Conservation (phyloP, 2,329 filamentous ascomycete genomes). For the Westerdykella ornata region DNA sequence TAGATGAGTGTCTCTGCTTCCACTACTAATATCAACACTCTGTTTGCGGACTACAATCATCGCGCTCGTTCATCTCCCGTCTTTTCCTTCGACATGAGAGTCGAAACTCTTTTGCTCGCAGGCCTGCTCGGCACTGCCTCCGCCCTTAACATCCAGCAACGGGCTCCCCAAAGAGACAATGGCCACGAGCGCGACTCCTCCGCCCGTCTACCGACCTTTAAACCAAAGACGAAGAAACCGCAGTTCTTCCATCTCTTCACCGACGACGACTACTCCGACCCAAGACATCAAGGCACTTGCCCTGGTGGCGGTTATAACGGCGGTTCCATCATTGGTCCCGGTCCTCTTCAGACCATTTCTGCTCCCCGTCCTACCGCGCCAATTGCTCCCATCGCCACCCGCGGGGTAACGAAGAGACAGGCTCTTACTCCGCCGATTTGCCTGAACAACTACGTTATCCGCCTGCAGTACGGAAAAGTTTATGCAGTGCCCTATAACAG, state of each 20-base stretch:
- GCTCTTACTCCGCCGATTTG: background rate
- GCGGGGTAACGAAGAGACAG: no score
- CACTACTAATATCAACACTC: slow-evolving; percentile 15
- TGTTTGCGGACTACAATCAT: slow-evolving; percentile 2
- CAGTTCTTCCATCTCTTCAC: slow-evolving; percentile 22
- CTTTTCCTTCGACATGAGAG: slow-evolving; percentile 20
- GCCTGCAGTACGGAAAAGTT: slow-evolving; percentile 20
- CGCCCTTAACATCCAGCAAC: slow-evolving; percentile 9
- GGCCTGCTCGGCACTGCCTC: slow-evolving; percentile 16
- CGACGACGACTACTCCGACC: slow-evolving; percentile 11
- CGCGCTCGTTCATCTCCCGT: slow-evolving; percentile 13
- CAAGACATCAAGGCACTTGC: no score
- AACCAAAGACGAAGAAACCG: slow-evolving; percentile 19
- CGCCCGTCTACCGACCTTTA: background rate
- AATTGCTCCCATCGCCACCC: no score
- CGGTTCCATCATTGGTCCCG: no score
- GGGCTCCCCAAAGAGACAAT: slow-evolving; percentile 4
- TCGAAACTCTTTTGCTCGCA: slow-evolving; percentile 7
- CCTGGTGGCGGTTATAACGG: no score
- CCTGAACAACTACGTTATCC: slow-evolving; percentile 17
- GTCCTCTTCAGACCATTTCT: no score
- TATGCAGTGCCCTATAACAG: slow-evolving; percentile 28
- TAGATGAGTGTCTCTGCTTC: slow-evolving; percentile 21
- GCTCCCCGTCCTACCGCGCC: no score
- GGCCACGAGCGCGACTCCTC: slow-evolving; percentile 1